Base-by-base conservation (phyloP, 768 basidiomycete species). In the Cyclocybe aegerita region DNA sequence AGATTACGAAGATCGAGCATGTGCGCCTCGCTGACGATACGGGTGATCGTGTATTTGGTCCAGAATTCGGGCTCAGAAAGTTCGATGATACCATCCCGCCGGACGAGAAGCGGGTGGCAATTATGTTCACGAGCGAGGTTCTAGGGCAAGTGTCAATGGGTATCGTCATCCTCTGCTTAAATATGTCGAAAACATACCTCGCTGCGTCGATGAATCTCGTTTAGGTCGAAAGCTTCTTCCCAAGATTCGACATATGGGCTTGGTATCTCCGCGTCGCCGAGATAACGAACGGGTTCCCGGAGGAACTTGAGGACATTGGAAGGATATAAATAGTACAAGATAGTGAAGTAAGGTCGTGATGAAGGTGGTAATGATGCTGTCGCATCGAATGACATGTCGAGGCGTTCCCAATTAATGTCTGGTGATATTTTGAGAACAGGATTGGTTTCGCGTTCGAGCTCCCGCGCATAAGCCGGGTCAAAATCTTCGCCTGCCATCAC, bases 311-410 rank as follows among this genome's bases (percentile, higher is more conserved):
- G 72, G 37, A 90, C 76, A 70, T 95, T 97, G 69, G 86, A 89
- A 1, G 94, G 94, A 72, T 91, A 97, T 42, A 94, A 81, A 60
- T 92, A 94, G 69, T 95, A 96, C 53, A 97, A 73, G 39, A 78
- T 78, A 2, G 86, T 85, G 69, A 93, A 93, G 60, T 81, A 90
- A 39, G 72, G 77, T 14, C 82, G 77, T 11, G 83, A 77, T 4
- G 82, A 79, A 12, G 90, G 88, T 1, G 80, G 70, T 29, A 72
- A 67, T 10, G 81, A 76, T n/a, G 73, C 65, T 1, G 73, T 73
- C 8, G 76, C 71, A 55, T 78, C 71, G 62, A 88, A 83, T 1
- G 81, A 74, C 58, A 74, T 71, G 43, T 88, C 83, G 23, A 90
- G 73, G 33, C 82, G 78, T 53, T 81, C 69, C 90, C 90, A 92